Percentiles rank a stretch among this genome's conserved stretches.
Conservation (phyloP, 306 rosid genomes). For the Coriaria nepalensis region DNA sequence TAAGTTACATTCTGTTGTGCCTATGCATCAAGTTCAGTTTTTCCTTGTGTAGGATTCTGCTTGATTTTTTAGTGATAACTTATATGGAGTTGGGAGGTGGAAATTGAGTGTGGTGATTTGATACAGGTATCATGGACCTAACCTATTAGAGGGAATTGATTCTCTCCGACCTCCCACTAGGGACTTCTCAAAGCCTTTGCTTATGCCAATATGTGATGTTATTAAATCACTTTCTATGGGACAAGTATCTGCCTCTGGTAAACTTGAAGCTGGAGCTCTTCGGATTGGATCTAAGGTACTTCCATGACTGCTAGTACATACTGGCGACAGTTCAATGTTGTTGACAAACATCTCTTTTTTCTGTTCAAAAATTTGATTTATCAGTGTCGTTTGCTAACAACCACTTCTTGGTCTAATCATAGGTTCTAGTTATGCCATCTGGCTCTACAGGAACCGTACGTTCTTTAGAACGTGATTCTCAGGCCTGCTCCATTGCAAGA, state of each 20-base stretch:
- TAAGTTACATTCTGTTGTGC: conserved; percentile 18
- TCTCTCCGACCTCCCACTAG: conserved; percentile 72
- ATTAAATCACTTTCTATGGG: conserved; percentile 52
- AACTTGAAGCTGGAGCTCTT: conserved; percentile 97
- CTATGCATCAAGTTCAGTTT: neutral
- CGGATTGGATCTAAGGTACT: conserved; percentile 74
- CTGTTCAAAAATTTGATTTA: neutral
- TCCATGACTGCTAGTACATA: neutral
- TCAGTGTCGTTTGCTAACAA: neutral
- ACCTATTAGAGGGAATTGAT: conserved; percentile 77
- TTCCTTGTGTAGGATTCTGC: neutral
- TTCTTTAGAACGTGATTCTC: conserved; percentile 67
- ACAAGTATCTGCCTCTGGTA: conserved; percentile 83
- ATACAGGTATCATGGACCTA: conserved; percentile 75
- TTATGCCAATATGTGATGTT: conserved; percentile 91
- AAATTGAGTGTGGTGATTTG: conserved; percentile 18
- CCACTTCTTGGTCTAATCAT: conserved; percentile 9
- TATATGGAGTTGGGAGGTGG: conserved; percentile 1
- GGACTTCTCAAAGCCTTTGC: conserved; percentile 75
- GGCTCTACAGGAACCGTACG: conserved; percentile 70
- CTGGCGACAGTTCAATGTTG: neutral
- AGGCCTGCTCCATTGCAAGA: conserved; percentile 59
- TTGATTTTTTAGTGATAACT: neutral
- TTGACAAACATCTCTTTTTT: neutral
- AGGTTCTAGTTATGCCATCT: conserved; percentile 93